phyloP scores from a whole-genome alignment of 169 alveolate genomes.

The Eimeria sp. region DNA sequence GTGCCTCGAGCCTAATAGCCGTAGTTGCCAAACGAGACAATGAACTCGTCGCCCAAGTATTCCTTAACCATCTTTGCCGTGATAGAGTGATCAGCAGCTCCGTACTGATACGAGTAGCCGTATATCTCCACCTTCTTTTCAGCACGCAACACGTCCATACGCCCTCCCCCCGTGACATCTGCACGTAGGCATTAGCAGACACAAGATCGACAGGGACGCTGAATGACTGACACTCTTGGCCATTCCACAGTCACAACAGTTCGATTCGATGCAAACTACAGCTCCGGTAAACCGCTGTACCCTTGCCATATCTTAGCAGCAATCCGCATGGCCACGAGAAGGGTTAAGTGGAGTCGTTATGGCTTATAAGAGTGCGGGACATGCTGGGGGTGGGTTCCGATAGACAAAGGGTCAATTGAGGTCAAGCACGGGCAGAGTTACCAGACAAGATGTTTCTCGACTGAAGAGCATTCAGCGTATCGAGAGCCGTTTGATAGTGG shows the following conservation, averaged over 20 bases:
- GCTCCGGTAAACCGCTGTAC: not conserved
- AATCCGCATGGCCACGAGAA: not conserved
- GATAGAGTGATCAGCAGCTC: constrained; percentile 79
- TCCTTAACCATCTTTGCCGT: constrained; percentile 80
- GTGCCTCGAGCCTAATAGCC: constrained; percentile 20
- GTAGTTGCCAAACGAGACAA: constrained; percentile 80
- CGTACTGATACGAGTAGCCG: constrained; percentile 82
- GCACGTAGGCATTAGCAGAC: not conserved
- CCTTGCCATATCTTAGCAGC: not conserved
- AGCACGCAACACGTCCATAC: constrained; percentile 57
- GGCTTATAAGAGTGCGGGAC: not conserved
- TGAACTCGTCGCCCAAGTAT: constrained; percentile 66
- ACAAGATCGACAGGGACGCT: not conserved
- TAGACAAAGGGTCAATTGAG: not conserved
- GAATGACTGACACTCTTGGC: not conserved
- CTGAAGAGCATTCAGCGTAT: constrained; percentile 76
- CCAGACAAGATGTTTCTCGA: constrained; percentile 68
- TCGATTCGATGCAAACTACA: not conserved
- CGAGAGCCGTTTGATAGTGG: constrained; percentile 80
- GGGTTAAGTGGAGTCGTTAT: not conserved
- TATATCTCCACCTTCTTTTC: constrained; percentile 76
- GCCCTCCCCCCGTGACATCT: constrained; percentile 81
- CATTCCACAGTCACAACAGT: not conserved
- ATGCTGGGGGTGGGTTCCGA: not conserved
- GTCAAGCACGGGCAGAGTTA: not conserved